Conservation (phyloP, 2,329 filamentous ascomycete species). For the Microcera coccophila region DNA sequence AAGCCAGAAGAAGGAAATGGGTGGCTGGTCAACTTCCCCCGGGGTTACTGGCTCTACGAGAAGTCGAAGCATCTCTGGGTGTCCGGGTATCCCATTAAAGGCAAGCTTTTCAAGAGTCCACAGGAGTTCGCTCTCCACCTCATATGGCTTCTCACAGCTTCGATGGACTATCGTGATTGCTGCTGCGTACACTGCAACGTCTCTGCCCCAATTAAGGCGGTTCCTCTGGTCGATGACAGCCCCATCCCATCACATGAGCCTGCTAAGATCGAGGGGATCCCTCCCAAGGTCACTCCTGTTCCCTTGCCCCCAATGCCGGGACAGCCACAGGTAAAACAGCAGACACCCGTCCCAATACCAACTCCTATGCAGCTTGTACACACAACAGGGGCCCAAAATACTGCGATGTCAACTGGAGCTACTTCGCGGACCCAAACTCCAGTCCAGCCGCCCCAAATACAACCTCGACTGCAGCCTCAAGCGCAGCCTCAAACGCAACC, state of each 20-base stretch:
- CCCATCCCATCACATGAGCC: constrained; percentile 21
- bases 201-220: constrained; percentile 24
- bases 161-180: constrained; percentile 47
- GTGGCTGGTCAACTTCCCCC: constrained; percentile 44
- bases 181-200: constrained; percentile 49
- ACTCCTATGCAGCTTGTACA: constrained; percentile 27
- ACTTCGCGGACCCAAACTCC: constrained; percentile 3
- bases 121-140: constrained; percentile 52
- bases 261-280: constrained; percentile 23
- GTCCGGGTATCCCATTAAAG: constrained; percentile 46
- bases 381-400: constrained; percentile 14
- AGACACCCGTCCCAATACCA: constrained; percentile 20
- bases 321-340: constrained; percentile 26
- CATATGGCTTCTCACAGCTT: constrained; percentile 49
- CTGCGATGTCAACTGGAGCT: constrained; percentile 11
- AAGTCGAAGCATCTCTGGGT: constrained; percentile 48
- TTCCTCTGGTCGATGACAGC: constrained; percentile 25
- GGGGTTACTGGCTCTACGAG: constrained; percentile 46
- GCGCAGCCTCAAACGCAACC: constrained; percentile 12
- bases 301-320: constrained; percentile 34
- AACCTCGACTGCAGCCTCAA: constrained; percentile 10
- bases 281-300: constrained; percentile 35
- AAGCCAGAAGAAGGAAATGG: constrained; percentile 37
- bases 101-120: constrained; percentile 49
- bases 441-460: neutral